A percentile compares a stretch with the other conserved stretches of the same genome.
phyloP scores from a whole-genome alignment of 1,139 yeast species.

The Taphrina pruni region DNA sequence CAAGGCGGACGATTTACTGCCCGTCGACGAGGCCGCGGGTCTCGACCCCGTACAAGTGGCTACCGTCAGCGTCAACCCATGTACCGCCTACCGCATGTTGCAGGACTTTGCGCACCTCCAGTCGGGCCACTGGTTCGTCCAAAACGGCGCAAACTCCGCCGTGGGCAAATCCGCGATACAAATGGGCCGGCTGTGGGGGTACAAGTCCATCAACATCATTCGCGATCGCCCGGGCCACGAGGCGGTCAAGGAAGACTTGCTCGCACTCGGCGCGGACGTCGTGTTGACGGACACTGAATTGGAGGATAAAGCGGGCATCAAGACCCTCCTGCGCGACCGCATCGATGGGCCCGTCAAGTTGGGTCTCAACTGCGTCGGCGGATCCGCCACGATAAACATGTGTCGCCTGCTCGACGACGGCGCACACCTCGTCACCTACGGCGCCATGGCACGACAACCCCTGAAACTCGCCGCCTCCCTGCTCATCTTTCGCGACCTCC shows the following conservation, averaged over 20 bases:
- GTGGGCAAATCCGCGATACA: constrained; percentile 96
- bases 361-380: constrained; percentile 93
- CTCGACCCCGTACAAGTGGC: constrained; percentile 67
- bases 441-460: constrained; percentile 97
- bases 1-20: constrained; percentile 56
- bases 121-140: constrained; percentile 90
- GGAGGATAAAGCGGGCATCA: constrained; percentile 69
- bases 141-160: constrained; percentile 95
- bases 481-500: constrained; percentile 85
- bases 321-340: constrained; percentile 65
- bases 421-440: constrained; percentile 82
- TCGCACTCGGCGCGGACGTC: constrained; percentile 76
- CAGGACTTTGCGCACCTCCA: constrained; percentile 67
- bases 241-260: constrained; percentile 64
- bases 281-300: constrained; percentile 90
- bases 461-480: constrained; percentile 85
- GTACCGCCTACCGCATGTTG: constrained; percentile 89
- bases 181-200: constrained; percentile 75
- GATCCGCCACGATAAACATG: constrained; percentile 76
- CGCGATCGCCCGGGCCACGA: constrained; percentile 82
- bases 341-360: constrained; percentile 61
- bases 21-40: constrained; percentile 51
- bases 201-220: constrained; percentile 83
- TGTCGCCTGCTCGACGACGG: constrained; percentile 77
- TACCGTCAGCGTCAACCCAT: constrained; percentile 87